These are phyloP conservation scores for Nakazawaea ambrosiae DNA, from an alignment of 805 yeast genomes.

Conservation along the genomic window DNA sequence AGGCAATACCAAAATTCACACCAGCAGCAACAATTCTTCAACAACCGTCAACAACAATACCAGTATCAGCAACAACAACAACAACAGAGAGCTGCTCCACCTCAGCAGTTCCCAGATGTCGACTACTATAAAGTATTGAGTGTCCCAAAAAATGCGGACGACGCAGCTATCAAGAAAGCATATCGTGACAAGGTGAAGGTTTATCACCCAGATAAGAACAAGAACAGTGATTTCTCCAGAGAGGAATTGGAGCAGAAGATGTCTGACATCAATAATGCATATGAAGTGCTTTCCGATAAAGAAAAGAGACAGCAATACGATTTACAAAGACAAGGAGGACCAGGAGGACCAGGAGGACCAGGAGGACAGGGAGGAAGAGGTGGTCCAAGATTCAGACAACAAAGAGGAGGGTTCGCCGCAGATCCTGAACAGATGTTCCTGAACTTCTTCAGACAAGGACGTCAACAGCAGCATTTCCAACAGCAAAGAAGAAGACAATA, in stretches of 20 bases:
- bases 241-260: conserved; percentile 75
- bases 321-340: conserved; percentile 10
- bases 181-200: conserved; percentile 71
- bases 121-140: conserved; percentile 81
- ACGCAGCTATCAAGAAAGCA: conserved; percentile 69
- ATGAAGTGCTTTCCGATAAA: conserved; percentile 71
- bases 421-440: not conserved
- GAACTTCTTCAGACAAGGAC: too few species aligned
- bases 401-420: not conserved
- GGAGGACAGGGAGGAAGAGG: not conserved
- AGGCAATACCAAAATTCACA: conserved; percentile 38
- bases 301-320: conserved; percentile 64
- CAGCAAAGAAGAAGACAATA: too few species aligned
- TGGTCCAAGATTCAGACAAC: conserved; percentile 1
- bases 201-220: conserved; percentile 90
- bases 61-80: conserved; percentile 27
- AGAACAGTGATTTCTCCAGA: conserved; percentile 50
- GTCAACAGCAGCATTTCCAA: too few species aligned
- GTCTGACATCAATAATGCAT: conserved; percentile 91
- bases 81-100: conserved; percentile 21
- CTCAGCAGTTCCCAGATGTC: conserved; percentile 29
- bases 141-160: conserved; percentile 58
- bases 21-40: conserved; percentile 21
- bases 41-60: conserved; percentile 29
- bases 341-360: not conserved